Evolutionary conservation across 2,329 filamentous ascomycete genomes (phyloP).

Genomic region (Scedosporium minutisporum): DNA sequence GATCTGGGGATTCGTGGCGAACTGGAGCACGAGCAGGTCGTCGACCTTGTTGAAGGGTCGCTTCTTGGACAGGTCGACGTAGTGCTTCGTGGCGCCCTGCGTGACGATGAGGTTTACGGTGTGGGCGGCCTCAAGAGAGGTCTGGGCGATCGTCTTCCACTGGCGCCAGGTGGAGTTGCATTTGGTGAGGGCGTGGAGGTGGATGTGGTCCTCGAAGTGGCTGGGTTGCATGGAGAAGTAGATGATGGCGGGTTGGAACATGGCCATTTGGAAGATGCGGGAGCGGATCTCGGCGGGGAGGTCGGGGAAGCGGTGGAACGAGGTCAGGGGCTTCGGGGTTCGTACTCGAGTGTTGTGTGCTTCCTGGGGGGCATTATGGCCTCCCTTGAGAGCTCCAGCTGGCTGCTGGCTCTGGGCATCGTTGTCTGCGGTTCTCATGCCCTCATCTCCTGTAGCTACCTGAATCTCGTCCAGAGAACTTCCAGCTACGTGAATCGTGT

Average conservation of each 20-base stretch:
- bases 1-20: not conserved
- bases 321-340: not conserved
- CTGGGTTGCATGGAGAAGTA: not conserved
- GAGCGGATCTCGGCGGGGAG: not conserved
- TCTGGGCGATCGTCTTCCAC: not conserved
- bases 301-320: not conserved
- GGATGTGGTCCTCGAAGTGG: not conserved
- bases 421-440: no score
- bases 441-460: no score
- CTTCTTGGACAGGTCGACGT: not conserved
- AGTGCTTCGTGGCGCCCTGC: conserved; percentile 4
- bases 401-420: no score
- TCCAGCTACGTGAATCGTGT: no score
- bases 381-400: no score
- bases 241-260: not conserved
- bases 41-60: not conserved
- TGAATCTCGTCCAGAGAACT: no score
- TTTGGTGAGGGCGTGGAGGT: not conserved
- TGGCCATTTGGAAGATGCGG: not conserved
- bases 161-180: not conserved
- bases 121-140: conserved; percentile 2
- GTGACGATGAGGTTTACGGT: conserved; percentile 6
- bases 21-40: not conserved
- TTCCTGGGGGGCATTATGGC: no score
- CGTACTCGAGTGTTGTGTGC: no score